These are phyloP conservation scores for Geotrichum siamense DNA, from an alignment of 1,139 yeast genomes.

Conservation along the genomic window DNA sequence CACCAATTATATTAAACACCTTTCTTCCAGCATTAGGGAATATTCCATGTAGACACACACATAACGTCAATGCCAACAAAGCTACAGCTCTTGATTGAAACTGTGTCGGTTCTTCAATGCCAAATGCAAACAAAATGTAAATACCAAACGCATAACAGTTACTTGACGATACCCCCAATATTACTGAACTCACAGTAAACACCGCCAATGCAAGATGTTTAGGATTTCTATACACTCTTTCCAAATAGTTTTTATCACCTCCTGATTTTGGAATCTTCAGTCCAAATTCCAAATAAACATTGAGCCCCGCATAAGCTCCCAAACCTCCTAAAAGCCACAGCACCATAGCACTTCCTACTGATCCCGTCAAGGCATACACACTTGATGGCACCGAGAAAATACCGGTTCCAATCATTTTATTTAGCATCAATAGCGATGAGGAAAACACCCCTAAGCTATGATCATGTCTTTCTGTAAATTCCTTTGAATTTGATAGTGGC, in stretches of 20 bases:
- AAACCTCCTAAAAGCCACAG: constrained; percentile 75
- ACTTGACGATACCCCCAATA: constrained; percentile 78
- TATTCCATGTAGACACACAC: constrained; percentile 54
- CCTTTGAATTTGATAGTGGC: background rate
- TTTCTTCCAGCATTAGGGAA: constrained; percentile 57
- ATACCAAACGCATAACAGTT: constrained; percentile 48
- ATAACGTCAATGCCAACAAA: constrained; percentile 57
- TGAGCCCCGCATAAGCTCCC: constrained; percentile 41
- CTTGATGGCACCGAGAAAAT: constrained; percentile 82
- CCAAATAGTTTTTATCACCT: constrained; percentile 73
- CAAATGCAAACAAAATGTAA: constrained; percentile 57
- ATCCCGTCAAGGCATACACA: constrained; percentile 59
- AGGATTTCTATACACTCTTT: constrained; percentile 58
- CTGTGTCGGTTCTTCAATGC: constrained; percentile 39
- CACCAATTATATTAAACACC: constrained; percentile 59
- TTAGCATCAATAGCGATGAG: constrained; percentile 59
- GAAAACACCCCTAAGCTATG: constrained; percentile 45
- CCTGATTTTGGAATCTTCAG: constrained; percentile 73
- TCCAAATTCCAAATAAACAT: constrained; percentile 66
- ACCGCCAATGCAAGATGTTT: constrained; percentile 59
- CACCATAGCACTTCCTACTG: constrained; percentile 64
- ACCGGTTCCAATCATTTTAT: constrained; percentile 85
- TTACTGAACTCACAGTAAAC: constrained; percentile 57
- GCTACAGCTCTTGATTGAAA: constrained; percentile 27
- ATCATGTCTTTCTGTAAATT: background rate